A percentile compares a stretch with the other conserved stretches of the same genome.
These are phyloP conservation scores for Psilocybe azurescens DNA, from an alignment of 768 basidiomycete species.

Conservation along the genomic window DNA sequence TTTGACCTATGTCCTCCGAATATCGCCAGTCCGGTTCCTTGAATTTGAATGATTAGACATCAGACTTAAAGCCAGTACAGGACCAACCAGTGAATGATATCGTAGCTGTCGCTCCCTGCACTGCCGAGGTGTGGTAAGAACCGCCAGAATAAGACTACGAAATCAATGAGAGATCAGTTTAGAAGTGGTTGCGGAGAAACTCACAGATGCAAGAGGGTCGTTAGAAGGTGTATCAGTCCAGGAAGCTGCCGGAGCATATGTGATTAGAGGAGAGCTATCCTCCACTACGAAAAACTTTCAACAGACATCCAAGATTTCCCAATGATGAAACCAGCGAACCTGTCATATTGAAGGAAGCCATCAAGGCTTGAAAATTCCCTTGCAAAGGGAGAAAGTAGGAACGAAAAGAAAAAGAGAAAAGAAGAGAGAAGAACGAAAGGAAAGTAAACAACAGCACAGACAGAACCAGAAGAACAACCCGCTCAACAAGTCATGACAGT, in stretches of 20 bases:
- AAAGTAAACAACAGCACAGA: constrained; percentile 21
- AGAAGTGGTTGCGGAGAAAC: constrained; percentile 16
- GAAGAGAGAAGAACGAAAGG: constrained; percentile 26
- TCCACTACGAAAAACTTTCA: constrained; percentile 47
- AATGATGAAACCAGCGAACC: constrained; percentile 29
- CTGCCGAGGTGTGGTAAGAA: constrained; percentile 49
- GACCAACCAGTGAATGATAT: constrained; percentile 53
- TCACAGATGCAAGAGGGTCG: constrained; percentile 44
- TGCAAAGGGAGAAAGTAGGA: constrained; percentile 22
- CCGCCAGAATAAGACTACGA: constrained; percentile 46
- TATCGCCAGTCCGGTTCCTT: constrained; percentile 58
- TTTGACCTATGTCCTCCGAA: constrained; percentile 50
- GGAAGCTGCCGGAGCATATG: constrained; percentile 52
- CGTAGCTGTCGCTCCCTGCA: constrained; percentile 52
- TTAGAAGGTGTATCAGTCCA: constrained; percentile 51
- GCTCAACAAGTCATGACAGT: not conserved
- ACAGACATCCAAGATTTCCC: not conserved
- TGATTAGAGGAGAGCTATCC: constrained; percentile 59
- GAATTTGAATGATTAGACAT: constrained; percentile 1
- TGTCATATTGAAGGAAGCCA: constrained; percentile 51
- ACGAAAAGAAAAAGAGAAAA: constrained; percentile 25
- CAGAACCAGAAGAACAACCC: not conserved
- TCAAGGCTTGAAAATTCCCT: constrained; percentile 42
- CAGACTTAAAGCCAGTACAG: not conserved
- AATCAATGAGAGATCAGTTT: not conserved